Evolutionary conservation across 1,284 basidiomycete genomes (phyloP).

Genomic region (Quambalaria eucalypti): DNA sequence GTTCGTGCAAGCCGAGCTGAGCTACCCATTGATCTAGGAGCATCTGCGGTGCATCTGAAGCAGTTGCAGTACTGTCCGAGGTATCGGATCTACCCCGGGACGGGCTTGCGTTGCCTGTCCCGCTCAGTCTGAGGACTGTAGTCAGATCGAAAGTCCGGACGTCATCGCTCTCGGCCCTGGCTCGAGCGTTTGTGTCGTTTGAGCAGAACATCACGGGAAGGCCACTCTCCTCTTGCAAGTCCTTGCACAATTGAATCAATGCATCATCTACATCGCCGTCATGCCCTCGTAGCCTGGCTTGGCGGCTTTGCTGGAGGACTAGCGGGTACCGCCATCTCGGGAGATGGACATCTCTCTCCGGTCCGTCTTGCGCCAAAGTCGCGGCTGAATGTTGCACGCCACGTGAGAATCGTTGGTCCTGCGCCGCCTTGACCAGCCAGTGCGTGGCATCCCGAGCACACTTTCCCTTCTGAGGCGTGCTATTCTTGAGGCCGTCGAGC

Average conservation of each 20-base stretch:
- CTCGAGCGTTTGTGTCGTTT: conserved; percentile 6
- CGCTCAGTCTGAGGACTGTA: background rate
- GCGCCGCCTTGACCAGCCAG: background rate
- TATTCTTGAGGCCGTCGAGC: background rate
- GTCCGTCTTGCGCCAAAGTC: background rate
- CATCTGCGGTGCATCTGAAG: background rate
- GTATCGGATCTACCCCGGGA: background rate
- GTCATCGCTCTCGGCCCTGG: conserved; percentile 2
- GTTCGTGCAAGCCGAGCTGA: background rate
- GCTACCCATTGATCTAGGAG: background rate
- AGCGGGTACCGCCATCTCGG: background rate
- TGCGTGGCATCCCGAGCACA: background rate
- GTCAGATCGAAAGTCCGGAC: conserved; percentile 6
- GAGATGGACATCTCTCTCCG: background rate
- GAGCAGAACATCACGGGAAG: conserved; percentile 2
- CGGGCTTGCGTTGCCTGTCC: background rate
- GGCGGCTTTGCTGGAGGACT: background rate
- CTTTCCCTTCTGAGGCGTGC: background rate
- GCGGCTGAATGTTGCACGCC: background rate
- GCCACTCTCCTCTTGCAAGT: background rate
- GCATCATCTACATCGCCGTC: background rate
- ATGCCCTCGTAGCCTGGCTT: background rate
- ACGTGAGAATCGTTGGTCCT: background rate
- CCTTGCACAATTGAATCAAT: background rate
- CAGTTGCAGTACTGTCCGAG: background rate